phyloP scores from a whole-genome alignment of 257 asterid genomes.

The Nicotiana otophora region DNA sequence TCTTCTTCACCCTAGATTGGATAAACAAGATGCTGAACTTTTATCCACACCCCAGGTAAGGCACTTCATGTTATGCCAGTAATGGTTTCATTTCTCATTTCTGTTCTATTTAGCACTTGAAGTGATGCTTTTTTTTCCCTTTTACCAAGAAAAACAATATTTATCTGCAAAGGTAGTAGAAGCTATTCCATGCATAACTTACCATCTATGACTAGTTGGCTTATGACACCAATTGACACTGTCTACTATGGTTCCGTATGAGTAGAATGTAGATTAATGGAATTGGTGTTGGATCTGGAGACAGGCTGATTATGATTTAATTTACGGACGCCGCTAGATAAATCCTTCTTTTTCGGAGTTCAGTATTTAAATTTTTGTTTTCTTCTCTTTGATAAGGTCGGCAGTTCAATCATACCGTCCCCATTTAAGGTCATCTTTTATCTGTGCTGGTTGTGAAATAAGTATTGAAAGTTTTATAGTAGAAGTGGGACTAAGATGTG shows the following conservation, averaged over 20 bases:
- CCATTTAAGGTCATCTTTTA: not conserved
- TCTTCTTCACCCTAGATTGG: constrained; percentile 72
- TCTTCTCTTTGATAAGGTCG: not conserved
- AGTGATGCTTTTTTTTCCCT: not conserved
- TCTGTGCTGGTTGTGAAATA: not conserved
- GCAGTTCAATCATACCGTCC: not conserved
- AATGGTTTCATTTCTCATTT: not conserved
- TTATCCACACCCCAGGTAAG: constrained; percentile 82
- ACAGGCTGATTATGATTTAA: not conserved
- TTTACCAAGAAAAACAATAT: not conserved
- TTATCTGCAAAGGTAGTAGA: not conserved
- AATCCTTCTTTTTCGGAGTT: not conserved
- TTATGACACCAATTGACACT: not conserved
- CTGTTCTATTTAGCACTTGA: not conserved
- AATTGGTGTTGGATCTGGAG: not conserved
- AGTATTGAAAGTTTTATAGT: not conserved
- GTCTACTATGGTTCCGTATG: not conserved
- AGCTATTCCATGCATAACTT: not conserved
- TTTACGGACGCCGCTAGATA: not conserved
- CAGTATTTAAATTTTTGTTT: not conserved
- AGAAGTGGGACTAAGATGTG: constrained; percentile 1
- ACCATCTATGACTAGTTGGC: not conserved
- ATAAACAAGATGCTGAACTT: constrained; percentile 51
- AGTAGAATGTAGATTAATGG: not conserved
- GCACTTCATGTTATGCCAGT: not conserved